Conservation (phyloP, 2,329 filamentous ascomycete genomes). For the Diaporthe capsici region DNA sequence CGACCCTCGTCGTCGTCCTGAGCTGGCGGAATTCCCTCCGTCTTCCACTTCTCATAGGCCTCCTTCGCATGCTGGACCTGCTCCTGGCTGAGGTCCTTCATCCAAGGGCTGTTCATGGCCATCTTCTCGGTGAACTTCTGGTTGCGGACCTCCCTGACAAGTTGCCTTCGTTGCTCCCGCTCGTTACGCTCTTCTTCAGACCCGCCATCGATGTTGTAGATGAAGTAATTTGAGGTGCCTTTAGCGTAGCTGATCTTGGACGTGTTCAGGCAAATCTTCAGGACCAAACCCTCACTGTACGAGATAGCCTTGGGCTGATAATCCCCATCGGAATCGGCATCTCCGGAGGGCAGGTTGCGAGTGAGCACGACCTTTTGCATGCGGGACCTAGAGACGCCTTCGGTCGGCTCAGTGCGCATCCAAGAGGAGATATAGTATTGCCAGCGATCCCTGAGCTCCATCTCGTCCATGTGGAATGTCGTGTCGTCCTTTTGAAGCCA, state of each 20-base stretch:
- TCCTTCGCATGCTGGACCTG: conserved; percentile 82
- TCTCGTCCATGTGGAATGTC: conserved; percentile 89
- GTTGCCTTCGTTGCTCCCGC: conserved; percentile 61
- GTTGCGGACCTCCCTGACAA: conserved; percentile 55
- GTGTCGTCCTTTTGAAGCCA: conserved; percentile 78
- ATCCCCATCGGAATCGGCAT: conserved; percentile 75
- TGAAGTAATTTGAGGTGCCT: conserved; percentile 77
- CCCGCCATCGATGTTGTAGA: conserved; percentile 79
- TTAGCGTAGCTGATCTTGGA: conserved; percentile 85
- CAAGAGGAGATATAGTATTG: conserved; percentile 96
- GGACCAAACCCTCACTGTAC: conserved; percentile 76
- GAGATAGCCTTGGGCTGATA: conserved; percentile 72
- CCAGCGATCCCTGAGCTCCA: conserved; percentile 88
- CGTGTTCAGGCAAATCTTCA: conserved; percentile 82
- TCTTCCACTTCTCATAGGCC: conserved; percentile 68
- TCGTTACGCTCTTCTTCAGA: conserved; percentile 75
- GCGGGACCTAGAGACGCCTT: conserved; percentile 77
- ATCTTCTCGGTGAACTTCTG: conserved; percentile 80
- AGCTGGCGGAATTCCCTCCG: conserved; percentile 56
- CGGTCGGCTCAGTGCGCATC: conserved; percentile 89
- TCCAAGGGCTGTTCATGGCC: conserved; percentile 84
- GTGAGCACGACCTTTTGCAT: conserved; percentile 79
- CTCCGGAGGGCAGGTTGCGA: conserved; percentile 76
- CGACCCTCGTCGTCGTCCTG: conserved; percentile 25
- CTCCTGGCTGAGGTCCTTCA: conserved; percentile 84